Base-by-base conservation (phyloP, 441 rosid genomes). In the Omphalea diandra region DNA sequence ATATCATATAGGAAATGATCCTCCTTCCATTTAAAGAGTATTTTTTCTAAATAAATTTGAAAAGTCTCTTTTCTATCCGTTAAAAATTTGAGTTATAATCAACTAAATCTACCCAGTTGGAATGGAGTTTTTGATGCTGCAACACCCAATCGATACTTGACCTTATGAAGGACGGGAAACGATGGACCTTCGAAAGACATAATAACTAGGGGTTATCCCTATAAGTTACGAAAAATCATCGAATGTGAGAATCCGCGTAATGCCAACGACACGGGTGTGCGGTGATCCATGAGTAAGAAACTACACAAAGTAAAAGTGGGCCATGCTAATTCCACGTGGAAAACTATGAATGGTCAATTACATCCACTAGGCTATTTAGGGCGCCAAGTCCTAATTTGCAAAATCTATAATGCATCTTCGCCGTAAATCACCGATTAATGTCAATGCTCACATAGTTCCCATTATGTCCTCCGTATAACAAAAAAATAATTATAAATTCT, bases 241-340 rank as follows among this genome's bases (percentile, higher is more conserved):
- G 0, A 65, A 41, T 18, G 0, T 5, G 27, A 4, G 18, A 9
- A 2, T 27, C 24, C n/a, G 15, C 7, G 32, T 7, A 24, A 7
- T 55, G 15, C 17, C 0, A 0, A 12, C 6, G 3, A 18, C 29
- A 36, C 73, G 67, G 70, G 71, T 52, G 65, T 46, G 71, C 31
- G 47, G 32, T 53, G 53, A 57, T 33, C 29, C 22, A 11, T 58
- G 0, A 40, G 7, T 49, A 6, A 2, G 5, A 4, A 44, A 70
- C 67, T 70, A 57, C 31, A 26, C 9, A 24, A 44, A 17, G 47
- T 10, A 5, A 7, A 7, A 0, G 22, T 44, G 22, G 50, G 63
- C 7, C 54, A 12, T 2, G 2, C 5, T 4, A 1, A 4, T 17
- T 41, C 46, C 55, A 68, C 82, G 73, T 71, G 76, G 74, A 75